Evolutionary conservation across 495 filamentous ascomycete genomes (phyloP).

Genomic region (Terfezia boudieri): DNA sequence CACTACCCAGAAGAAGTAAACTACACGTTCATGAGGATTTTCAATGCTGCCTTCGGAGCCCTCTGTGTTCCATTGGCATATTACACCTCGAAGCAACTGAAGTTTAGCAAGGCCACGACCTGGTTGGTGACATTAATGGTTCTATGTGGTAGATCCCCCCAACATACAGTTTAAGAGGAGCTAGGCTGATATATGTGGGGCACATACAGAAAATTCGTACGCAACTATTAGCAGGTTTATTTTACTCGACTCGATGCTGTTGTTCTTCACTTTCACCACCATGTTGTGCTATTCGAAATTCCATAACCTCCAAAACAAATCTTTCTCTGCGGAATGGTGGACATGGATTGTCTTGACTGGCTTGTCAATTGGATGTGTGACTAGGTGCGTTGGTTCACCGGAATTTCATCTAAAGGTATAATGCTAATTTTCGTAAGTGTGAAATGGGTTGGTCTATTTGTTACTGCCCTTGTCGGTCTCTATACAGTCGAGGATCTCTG

Average conservation of each 20-base stretch:
- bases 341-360: constrained; percentile 79
- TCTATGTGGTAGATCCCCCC: constrained; percentile 32
- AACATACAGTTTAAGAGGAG: too few species aligned
- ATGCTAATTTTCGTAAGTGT: constrained; percentile 33
- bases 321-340: constrained; percentile 79
- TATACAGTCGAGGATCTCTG: constrained; percentile 95
- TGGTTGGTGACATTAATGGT: constrained; percentile 96
- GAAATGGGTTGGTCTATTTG: constrained; percentile 92
- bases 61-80: constrained; percentile 87
- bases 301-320: constrained; percentile 58
- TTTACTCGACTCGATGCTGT: constrained; percentile 88
- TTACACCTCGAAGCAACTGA: constrained; percentile 76
- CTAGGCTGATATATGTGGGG: too few species aligned
- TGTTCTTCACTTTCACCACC: constrained; percentile 94
- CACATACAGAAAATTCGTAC: constrained; percentile 62
- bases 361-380: constrained; percentile 87
- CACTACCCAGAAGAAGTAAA: constrained; percentile 80
- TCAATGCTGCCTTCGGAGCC: constrained; percentile 88
- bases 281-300: constrained; percentile 92
- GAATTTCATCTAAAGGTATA: too few species aligned
- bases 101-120: constrained; percentile 61
- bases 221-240: constrained; percentile 97
- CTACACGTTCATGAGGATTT: constrained; percentile 95
- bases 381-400: constrained; percentile 18
- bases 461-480: constrained; percentile 78